phyloP scores from a whole-genome alignment of 805 yeast genomes.

The Candida patagonica region DNA sequence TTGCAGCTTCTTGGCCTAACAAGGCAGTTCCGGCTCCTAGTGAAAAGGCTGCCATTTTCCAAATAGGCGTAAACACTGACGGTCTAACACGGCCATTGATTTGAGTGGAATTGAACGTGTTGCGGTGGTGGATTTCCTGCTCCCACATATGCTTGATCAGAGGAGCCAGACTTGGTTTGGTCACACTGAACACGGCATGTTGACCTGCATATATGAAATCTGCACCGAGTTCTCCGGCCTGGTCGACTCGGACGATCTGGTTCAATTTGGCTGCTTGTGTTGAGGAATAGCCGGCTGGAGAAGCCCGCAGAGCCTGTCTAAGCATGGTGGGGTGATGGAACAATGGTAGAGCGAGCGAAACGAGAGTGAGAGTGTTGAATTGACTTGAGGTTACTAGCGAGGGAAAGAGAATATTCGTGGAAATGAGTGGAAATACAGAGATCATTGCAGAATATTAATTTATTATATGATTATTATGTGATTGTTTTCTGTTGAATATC shows the following conservation, averaged over 20 bases:
- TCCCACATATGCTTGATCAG: slow-evolving; percentile 95
- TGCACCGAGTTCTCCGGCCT: slow-evolving; percentile 97
- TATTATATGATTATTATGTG: no score
- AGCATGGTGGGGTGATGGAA: slow-evolving; percentile 9
- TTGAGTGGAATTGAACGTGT: slow-evolving; percentile 74
- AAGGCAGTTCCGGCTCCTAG: slow-evolving; percentile 83
- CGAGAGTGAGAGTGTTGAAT: background rate
- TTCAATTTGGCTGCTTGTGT: slow-evolving; percentile 22
- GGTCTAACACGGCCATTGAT: slow-evolving; percentile 77
- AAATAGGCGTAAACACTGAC: slow-evolving; percentile 78
- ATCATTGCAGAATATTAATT: no score
- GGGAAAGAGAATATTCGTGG: background rate
- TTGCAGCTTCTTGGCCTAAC: slow-evolving; percentile 89
- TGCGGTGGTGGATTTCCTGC: slow-evolving; percentile 86
- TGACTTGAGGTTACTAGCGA: background rate
- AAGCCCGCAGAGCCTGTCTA: slow-evolving; percentile 18
- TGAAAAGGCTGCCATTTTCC: slow-evolving; percentile 85
- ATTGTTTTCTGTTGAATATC: no score
- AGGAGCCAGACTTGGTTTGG: slow-evolving; percentile 68
- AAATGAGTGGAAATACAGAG: background rate
- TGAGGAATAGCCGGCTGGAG: slow-evolving; percentile 13
- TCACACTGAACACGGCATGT: slow-evolving; percentile 59
- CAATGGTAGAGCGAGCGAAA: background rate
- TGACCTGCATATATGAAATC: slow-evolving; percentile 90
- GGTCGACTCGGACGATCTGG: slow-evolving; percentile 70